Base-by-base conservation (phyloP, 306 rosid species). In the Casuarina glauca region DNA sequence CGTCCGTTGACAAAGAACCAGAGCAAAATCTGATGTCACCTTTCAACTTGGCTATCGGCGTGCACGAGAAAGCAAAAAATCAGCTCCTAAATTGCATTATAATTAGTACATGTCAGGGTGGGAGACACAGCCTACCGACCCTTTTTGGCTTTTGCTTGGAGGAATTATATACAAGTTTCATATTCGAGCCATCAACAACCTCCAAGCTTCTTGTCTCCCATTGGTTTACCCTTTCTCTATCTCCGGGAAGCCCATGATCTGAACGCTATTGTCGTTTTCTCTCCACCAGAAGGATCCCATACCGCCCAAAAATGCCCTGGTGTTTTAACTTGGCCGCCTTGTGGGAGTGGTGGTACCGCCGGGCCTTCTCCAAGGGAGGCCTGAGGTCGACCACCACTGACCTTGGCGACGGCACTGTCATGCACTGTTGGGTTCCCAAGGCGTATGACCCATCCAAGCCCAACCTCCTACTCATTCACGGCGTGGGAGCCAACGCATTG, bases 401-500 rank as follows among this genome's bases (percentile, higher is more conserved):
- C 77, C 90, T 94, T 69, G 93, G 97, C 48, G 86, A 87, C 36
- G 91, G 92, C 49, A 92, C 98, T 2, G 49, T 86, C 79, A 91
- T 94, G 85, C 98, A 94, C 80, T 89, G 95, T 74, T 94, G 98
- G 98, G 84, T 75, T 81, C 97, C 98, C 50, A 81, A 73, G 54
- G 41, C 78, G 58, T 90, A 39, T 58, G 72, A 67, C 4, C 46
- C 77, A 3, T 78, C 89, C 36, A 92, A 89, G 49, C 97, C 97
- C 9, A 82, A 81, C 0, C 86, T 94, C 2, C 82, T 94, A 55
- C 91, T 94, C 35, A 74, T 94, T 84, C 97, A 94, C 55, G 98
- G 98, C 10, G 42, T 94, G 63, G 98, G 97, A 1, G 97, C 96
- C 78, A 94, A 90, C 89, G 97, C 97, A 77, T 86, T 90, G 97